Percentiles rank a stretch among this genome's conserved stretches.
Evolutionary conservation across 768 basidiomycete genomes (phyloP).

Genomic region (Lentinus brumalis): DNA sequence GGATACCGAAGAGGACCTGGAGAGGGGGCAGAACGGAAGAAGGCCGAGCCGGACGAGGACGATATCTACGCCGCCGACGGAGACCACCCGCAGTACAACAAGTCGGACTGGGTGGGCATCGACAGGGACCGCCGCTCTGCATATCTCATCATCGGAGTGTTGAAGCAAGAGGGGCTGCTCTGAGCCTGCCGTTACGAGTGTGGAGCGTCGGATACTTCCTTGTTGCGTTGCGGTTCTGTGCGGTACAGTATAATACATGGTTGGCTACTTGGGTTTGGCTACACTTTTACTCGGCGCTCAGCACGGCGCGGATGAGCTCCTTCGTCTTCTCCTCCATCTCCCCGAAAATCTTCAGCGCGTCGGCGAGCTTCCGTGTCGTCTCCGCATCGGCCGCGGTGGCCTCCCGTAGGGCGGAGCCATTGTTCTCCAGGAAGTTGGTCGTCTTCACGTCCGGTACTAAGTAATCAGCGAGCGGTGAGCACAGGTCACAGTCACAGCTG

Average conservation of each 20-base stretch:
- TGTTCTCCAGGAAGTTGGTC: slow-evolving; percentile 39
- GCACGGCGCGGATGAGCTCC: slow-evolving; percentile 28
- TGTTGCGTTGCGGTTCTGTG: neutral
- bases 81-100: slow-evolving; percentile 47
- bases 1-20: slow-evolving; percentile 68
- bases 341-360: slow-evolving; percentile 47
- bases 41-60: slow-evolving; percentile 28
- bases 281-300: slow-evolving; percentile 9
- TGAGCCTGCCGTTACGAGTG: slow-evolving; percentile 23
- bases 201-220: neutral
- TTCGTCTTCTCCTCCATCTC: slow-evolving; percentile 45
- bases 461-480: neutral
- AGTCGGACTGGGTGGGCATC: slow-evolving; percentile 76
- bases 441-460: slow-evolving; percentile 14
- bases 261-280: too few species aligned
- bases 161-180: slow-evolving; percentile 72
- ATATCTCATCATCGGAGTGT: slow-evolving; percentile 75
- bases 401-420: slow-evolving; percentile 36
- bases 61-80: slow-evolving; percentile 66
- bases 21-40: slow-evolving; percentile 28
- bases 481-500: neutral
- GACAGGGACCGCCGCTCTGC: slow-evolving; percentile 81
- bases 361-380: slow-evolving; percentile 43
- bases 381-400: slow-evolving; percentile 42
- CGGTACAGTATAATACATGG: too few species aligned